Base-by-base conservation (phyloP, 176 grass and related monocot species). In the Neostapfia colusana region DNA sequence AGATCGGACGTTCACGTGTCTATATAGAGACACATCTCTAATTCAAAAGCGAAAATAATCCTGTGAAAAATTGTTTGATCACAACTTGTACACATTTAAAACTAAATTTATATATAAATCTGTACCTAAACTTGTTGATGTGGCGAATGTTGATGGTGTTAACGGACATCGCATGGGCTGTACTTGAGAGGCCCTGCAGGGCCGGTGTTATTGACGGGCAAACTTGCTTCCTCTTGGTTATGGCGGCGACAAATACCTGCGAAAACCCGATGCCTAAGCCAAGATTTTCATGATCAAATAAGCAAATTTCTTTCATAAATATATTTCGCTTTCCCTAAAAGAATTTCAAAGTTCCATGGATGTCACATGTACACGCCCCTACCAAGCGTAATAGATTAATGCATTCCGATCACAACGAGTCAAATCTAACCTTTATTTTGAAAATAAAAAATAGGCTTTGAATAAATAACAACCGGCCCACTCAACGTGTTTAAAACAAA, bases 181-280 rank as follows among this genome's bases (percentile, higher is more conserved):
- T n/a, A n/a, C n/a, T n/a, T 37, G 75, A 14, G 31, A 58, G 63
- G 66, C 41, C 67, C 20, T 86, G 79, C 9, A 79, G 12, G 53
- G 75, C 21, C 3, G 69, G 6, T 0, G 31, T 0, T 0, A 7
- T 86, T 20, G 93, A 88, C 48, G 88, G 90, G 83, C 93, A 93
- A 49, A 93, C 77, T 37, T 97, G 93, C 70, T 97, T 93, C 65
- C 93, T 90, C 65, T 97, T 90, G 24, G 69, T 86, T 41, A 93
- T 82, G 16, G 93, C 88, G 7, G 88, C 93, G 4, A 97, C 83
- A 36, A 97, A 85, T 10, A 97, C 93, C 93, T 97, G 56, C 0
- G 59, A 53, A 35, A 75, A 1, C 60, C 34, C 6, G 1, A 69
- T 4, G 53, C 0, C 10, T 3, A 23, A 1, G 9, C 3, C 13